A percentile compares a stretch with the other conserved stretches of the same genome.
Evolutionary conservation across 2,329 filamentous ascomycete species (phyloP).

Genomic region (Talaromyces islandicus): DNA sequence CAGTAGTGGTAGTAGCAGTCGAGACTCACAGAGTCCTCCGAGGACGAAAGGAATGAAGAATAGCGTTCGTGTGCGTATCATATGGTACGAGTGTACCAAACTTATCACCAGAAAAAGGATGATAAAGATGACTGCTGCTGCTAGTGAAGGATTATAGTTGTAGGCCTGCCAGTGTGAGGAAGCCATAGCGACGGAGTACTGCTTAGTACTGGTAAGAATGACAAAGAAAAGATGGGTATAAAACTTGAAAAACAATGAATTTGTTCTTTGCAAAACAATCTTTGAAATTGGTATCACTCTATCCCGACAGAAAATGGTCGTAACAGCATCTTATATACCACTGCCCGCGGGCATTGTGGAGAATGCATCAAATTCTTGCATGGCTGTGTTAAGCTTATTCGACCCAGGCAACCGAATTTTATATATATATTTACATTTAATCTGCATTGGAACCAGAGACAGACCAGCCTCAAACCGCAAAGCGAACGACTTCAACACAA

Average conservation of each 20-base stretch:
- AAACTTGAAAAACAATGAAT: neutral
- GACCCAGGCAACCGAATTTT: neutral
- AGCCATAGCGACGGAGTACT: neutral
- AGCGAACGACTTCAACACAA: neutral
- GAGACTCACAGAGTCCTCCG: slow-evolving; percentile 26
- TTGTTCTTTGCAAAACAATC: neutral
- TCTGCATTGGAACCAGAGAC: neutral
- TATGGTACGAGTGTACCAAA: neutral
- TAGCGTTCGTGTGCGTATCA: slow-evolving; percentile 17
- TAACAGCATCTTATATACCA: neutral
- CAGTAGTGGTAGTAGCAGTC: neutral
- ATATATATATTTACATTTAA: no score
- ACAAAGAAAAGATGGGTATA: neutral
- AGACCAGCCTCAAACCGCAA: neutral
- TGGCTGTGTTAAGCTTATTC: neutral
- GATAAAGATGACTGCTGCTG: slow-evolving; percentile 1
- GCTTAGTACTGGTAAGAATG: neutral
- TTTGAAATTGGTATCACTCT: neutral
- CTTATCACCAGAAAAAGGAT: neutral
- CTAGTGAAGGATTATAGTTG: neutral
- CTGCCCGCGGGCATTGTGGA: neutral
- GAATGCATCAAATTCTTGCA: neutral
- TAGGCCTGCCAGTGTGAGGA: neutral
- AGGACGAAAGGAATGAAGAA: slow-evolving; percentile 26
- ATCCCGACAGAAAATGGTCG: neutral